Evolutionary conservation across 495 filamentous ascomycete genomes (phyloP), one percentile per base, ranked within the genome.

Genomic region (Penicillium samsonianum): DNA sequence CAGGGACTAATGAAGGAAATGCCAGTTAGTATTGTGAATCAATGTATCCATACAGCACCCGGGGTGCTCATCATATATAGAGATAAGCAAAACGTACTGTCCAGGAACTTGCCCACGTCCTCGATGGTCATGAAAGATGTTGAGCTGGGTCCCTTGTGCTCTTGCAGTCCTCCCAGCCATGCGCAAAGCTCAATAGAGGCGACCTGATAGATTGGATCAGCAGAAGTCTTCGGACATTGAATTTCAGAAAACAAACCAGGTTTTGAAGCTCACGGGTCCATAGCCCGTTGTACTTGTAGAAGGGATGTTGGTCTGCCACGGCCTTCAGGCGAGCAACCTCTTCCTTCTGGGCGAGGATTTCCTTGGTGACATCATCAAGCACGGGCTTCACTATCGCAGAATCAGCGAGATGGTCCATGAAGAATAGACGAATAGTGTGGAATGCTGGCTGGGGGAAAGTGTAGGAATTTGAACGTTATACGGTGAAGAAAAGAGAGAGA

Each of bases 251-350:
- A 57, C 75, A 26, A 62, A 87, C 88, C 42, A 87, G 81, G 70
- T 94, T 91, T 74, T 98, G 94, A 23, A 97, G 73, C 60, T 90
- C 84, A 28, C 90, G 84, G 7, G 83, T 80, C 95, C 95, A 98
- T 68, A 90, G 76, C 19, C 78, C 74, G 67, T 97, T 98, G 73
- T 92, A 92, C 65, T 96, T 96, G 85, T 96, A 98, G 75, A 96
- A 98, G 0, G 94, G 92, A 65, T 92, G 86, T 62, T 87, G 77
- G 38, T 91, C 90, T 7, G 91, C 88, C 48, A 90, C 82, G 42
- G 74, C 70, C 44, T 85, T 81, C 45, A 98, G 83, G 52, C 74
- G 73, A 30, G 66, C 54, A 50, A 79, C 70, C 52, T 79, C 73
- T 33, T 77, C 62, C 60, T 74, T 74, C 60, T 79, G 75, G 10